Percentiles rank a stretch among this genome's conserved stretches.
Conservation (phyloP, 495 filamentous ascomycete genomes). For the Penicillium paradoxum region DNA sequence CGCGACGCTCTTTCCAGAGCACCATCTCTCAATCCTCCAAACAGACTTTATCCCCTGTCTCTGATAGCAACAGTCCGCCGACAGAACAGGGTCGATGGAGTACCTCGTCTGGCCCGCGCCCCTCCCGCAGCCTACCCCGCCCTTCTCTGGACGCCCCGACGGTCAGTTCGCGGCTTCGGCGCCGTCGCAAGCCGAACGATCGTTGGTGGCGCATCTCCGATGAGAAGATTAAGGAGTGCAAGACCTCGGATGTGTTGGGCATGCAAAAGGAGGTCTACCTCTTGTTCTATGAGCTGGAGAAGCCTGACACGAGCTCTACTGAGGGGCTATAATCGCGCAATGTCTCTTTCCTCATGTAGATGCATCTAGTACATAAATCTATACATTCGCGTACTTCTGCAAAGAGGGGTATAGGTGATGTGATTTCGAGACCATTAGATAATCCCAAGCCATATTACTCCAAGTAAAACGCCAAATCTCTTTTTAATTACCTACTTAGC, state of each 20-base stretch:
- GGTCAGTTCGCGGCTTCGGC: constrained; percentile 39
- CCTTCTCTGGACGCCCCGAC: constrained; percentile 18
- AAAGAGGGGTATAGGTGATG: no score
- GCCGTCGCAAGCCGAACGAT: constrained; percentile 57
- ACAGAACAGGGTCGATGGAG: constrained; percentile 26
- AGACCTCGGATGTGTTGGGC: constrained; percentile 79
- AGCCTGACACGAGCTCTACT: constrained; percentile 15
- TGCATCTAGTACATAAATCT: background rate
- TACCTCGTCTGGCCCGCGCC: constrained; percentile 23
- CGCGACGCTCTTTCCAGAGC: constrained; percentile 36
- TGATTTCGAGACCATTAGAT: no score
- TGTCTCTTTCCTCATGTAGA: background rate
- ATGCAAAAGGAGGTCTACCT: constrained; percentile 97
- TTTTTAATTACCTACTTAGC: no score
- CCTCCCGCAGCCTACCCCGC: constrained; percentile 25
- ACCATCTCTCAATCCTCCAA: constrained; percentile 31
- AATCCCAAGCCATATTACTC: no score
- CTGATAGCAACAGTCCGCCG: constrained; percentile 27
- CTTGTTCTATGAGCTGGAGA: constrained; percentile 88
- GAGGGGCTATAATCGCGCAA: background rate
- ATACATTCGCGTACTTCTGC: background rate
- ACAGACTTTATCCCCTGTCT: constrained; percentile 13
- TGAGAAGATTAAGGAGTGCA: constrained; percentile 91
- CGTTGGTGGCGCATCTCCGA: constrained; percentile 99
- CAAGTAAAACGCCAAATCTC: no score